Conservation (phyloP, 768 basidiomycete species). For the Russula virescens region DNA sequence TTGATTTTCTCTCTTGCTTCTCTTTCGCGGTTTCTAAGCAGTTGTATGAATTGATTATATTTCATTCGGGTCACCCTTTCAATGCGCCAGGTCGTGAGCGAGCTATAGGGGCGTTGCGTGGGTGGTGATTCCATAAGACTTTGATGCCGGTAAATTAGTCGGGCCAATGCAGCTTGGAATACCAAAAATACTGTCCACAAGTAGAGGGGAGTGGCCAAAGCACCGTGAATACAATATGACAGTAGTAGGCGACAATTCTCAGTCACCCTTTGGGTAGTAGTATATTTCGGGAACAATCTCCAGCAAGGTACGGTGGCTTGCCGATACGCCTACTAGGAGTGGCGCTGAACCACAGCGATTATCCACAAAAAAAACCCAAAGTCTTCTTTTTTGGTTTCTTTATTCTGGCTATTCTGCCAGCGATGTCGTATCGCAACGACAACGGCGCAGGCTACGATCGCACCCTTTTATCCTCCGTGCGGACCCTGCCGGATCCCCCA, state of each 20-base stretch:
- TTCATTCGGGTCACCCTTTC: neutral
- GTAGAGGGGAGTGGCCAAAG: neutral
- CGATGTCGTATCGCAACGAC: conserved; percentile 16
- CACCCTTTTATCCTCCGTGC: conserved; percentile 29
- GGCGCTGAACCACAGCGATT: too few relatives aligned
- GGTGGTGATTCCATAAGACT: neutral
- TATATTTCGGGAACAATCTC: too few relatives aligned
- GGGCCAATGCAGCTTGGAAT: neutral
- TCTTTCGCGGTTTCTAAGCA: neutral
- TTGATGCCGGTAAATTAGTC: neutral
- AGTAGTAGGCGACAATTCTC: too few relatives aligned
- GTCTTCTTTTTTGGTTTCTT: too few relatives aligned
- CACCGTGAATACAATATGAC: neutral
- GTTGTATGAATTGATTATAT: conserved; percentile 9
- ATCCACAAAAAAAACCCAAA: neutral
- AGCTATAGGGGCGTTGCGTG: neutral
- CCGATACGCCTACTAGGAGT: too few relatives aligned
- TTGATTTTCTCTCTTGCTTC: neutral
- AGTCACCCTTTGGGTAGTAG: too few relatives aligned
- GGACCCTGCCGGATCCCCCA: conserved; percentile 29
- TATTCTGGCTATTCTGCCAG: neutral
- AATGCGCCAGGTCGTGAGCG: neutral
- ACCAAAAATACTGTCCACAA: neutral
- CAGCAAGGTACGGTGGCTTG: too few relatives aligned
- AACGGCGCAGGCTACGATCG: conserved; percentile 27